phyloP scores from a whole-genome alignment of 768 basidiomycete species.

The Cystofilobasidium bisporidii region DNA sequence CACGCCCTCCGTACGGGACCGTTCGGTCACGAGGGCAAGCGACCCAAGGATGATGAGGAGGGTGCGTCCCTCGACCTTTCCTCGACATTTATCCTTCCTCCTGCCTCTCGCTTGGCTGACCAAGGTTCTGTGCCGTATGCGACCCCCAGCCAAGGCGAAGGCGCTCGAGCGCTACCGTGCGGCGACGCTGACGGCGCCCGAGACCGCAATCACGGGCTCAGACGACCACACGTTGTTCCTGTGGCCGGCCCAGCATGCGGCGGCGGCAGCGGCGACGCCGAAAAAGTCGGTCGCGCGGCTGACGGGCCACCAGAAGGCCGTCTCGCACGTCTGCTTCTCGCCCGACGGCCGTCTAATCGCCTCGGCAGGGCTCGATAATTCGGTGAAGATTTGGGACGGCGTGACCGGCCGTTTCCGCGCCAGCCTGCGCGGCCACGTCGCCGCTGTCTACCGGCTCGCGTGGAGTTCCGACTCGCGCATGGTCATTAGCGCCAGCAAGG shows the following conservation, averaged over 20 bases:
- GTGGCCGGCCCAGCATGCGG: slow-evolving; percentile 53
- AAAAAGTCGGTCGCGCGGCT: slow-evolving; percentile 65
- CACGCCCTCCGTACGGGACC: slow-evolving; percentile 90
- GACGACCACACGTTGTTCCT: slow-evolving; percentile 97
- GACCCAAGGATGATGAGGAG: slow-evolving; percentile 68
- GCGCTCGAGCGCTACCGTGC: slow-evolving; percentile 68
- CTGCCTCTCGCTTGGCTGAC: background rate
- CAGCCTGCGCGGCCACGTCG: slow-evolving; percentile 82
- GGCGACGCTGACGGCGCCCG: slow-evolving; percentile 54
- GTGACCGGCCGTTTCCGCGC: slow-evolving; percentile 69
- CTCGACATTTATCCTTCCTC: too few relatives aligned
- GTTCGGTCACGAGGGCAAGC: slow-evolving; percentile 77
- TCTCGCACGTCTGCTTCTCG: slow-evolving; percentile 86
- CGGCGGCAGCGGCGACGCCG: slow-evolving; percentile 34
- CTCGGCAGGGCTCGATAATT: slow-evolving; percentile 80
- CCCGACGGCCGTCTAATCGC: slow-evolving; percentile 90
- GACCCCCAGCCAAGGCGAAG: slow-evolving; percentile 57
- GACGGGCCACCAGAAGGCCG: slow-evolving; percentile 89
- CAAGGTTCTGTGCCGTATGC: slow-evolving; percentile 13
- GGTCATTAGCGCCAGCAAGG: slow-evolving; percentile 89
- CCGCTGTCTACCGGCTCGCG: slow-evolving; percentile 82
- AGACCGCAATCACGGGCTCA: slow-evolving; percentile 85
- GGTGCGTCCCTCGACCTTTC: slow-evolving; percentile 48
- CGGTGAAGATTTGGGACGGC: slow-evolving; percentile 84
- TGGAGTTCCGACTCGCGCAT: slow-evolving; percentile 92